Percentiles rank a stretch among this genome's conserved stretches.
Conservation (phyloP, 306 rosid species). For the Cicer arietinum region DNA sequence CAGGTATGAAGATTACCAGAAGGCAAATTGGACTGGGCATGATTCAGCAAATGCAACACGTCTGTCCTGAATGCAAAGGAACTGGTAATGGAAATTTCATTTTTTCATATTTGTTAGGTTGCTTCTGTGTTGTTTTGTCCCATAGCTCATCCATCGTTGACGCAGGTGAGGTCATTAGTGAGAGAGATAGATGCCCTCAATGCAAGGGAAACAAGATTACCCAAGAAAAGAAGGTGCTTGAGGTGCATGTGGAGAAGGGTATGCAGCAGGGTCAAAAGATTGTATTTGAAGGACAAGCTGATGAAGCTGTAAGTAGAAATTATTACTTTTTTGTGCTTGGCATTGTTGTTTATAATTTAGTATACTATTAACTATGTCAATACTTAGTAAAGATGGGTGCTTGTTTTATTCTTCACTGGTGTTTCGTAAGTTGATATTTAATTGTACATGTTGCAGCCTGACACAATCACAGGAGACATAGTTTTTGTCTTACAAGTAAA, state of each 20-base stretch:
- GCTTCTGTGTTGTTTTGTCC: conserved; percentile 26
- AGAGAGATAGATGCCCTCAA: conserved; percentile 73
- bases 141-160: conserved; percentile 23
- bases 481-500: conserved; percentile 72
- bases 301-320: conserved; percentile 67
- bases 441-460: conserved; percentile 60
- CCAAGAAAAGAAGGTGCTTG: conserved; percentile 77
- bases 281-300: conserved; percentile 76
- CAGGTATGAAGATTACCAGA: conserved; percentile 69
- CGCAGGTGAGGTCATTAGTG: conserved; percentile 75
- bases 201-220: conserved; percentile 72
- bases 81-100: conserved; percentile 55
- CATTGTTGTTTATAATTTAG: conserved; percentile 5
- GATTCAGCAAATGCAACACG: conserved; percentile 80
- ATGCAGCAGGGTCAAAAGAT: conserved; percentile 78
- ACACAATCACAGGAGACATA: conserved; percentile 73
- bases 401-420: background rate
- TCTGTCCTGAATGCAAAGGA: conserved; percentile 75
- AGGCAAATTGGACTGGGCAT: conserved; percentile 72
- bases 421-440: conserved; percentile 20
- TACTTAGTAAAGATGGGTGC: conserved; percentile 19
- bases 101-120: conserved; percentile 3
- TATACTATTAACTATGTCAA: background rate
- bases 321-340: conserved; percentile 2
- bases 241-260: conserved; percentile 77